Percentiles rank a stretch among this genome's conserved stretches.
Evolutionary conservation across 805 yeast genomes (phyloP).

Genomic region (Metschnikowia borealis): DNA sequence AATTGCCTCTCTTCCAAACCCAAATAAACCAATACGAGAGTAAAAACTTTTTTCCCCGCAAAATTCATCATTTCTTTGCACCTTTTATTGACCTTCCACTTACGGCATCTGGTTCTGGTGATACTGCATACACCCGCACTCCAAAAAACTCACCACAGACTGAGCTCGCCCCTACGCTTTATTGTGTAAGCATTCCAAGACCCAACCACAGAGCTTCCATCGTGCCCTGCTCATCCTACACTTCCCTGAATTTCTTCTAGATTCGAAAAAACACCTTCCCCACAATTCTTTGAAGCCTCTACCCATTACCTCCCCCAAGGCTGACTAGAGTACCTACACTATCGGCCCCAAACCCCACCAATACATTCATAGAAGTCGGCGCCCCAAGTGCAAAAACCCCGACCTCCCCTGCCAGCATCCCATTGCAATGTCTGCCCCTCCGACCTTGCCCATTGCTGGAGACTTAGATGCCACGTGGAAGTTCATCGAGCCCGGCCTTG

Average conservation of each 20-base stretch:
- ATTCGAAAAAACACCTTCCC: background rate
- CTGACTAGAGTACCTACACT: background rate
- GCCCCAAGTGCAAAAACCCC: background rate
- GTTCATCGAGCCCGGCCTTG: conserved; percentile 72
- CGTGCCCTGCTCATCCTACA: background rate
- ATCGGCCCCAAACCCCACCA: background rate
- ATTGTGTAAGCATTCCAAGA: conserved; percentile 1
- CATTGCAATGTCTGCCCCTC: conserved; percentile 12
- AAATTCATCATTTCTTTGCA: no score
- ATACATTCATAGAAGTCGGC: background rate
- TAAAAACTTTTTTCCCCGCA: no score
- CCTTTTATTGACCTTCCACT: background rate
- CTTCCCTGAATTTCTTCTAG: background rate
- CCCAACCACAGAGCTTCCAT: background rate
- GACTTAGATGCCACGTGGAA: conserved; percentile 71
- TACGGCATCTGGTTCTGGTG: background rate
- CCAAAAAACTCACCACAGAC: conserved; percentile 5
- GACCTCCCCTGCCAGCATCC: background rate
- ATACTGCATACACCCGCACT: conserved; percentile 2
- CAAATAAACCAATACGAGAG: background rate
- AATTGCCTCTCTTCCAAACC: background rate
- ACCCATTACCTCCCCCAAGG: background rate
- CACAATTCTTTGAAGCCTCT: background rate
- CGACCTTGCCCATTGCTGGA: conserved; percentile 49
- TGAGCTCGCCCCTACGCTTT: conserved; percentile 4